These are phyloP conservation scores for Suillus luteus DNA, from an alignment of 768 basidiomycete species.

Conservation along the genomic window DNA sequence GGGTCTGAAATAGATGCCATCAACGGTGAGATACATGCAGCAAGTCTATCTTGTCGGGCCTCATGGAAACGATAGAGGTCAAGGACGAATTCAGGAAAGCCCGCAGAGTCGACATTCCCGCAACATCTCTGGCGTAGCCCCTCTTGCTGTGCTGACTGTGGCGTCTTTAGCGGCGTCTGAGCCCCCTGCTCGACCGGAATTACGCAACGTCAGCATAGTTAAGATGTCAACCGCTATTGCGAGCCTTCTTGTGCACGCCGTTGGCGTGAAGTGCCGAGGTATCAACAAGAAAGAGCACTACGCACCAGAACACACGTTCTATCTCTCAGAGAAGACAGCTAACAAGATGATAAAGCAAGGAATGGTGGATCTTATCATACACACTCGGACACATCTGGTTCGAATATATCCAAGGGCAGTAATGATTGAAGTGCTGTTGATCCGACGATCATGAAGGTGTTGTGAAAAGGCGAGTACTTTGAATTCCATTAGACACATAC, in stretches of 20 bases:
- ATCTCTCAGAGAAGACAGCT: conserved; percentile 82
- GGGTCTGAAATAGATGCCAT: conserved; percentile 35
- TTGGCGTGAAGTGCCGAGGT: conserved; percentile 93
- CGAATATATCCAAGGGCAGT: conserved; percentile 79
- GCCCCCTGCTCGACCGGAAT: conserved; percentile 15
- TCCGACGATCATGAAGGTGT: conserved; percentile 67
- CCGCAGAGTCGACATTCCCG: conserved; percentile 33
- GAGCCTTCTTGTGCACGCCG: conserved; percentile 85
- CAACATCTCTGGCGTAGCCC: conserved; percentile 21
- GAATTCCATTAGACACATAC: neutral
- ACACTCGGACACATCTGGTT: conserved; percentile 80
- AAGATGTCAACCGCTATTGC: conserved; percentile 79
- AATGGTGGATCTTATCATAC: conserved; percentile 77
- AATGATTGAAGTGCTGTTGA: too few species aligned
- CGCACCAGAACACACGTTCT: conserved; percentile 87
- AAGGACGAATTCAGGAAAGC: conserved; percentile 43
- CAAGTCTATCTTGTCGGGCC: neutral
- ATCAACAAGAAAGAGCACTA: conserved; percentile 87
- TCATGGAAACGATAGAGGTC: conserved; percentile 30
- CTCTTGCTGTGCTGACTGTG: conserved; percentile 16
- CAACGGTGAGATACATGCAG: conserved; percentile 31
- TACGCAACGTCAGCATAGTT: conserved; percentile 38
- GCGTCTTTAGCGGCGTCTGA: conserved; percentile 24
- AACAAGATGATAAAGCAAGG: conserved; percentile 72
- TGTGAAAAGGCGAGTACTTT: conserved; percentile 67